Evolutionary conservation across 495 filamentous ascomycete genomes (phyloP).

Genomic region (Penicillium paxilli): DNA sequence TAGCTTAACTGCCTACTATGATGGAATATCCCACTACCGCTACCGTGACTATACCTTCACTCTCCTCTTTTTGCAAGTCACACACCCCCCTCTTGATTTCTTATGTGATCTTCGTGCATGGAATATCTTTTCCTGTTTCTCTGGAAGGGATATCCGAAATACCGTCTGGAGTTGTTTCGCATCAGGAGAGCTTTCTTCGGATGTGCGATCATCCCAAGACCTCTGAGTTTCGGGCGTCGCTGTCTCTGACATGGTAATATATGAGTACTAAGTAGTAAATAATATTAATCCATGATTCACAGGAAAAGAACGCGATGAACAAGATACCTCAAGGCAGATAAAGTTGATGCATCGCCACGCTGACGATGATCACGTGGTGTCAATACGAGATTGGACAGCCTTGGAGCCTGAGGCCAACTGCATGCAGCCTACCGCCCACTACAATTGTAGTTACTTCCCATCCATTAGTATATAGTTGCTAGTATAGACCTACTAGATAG

Average conservation of each 20-base stretch:
- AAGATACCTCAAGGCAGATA: background rate
- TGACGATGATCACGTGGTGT: slow-evolving; percentile 1
- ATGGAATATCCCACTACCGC: background rate
- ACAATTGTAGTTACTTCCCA: too few relatives aligned
- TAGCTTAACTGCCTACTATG: background rate
- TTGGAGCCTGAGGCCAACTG: too few relatives aligned
- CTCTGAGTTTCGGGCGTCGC: background rate
- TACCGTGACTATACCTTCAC: slow-evolving; percentile 31
- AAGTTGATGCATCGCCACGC: slow-evolving; percentile 8
- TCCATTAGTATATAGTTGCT: too few relatives aligned
- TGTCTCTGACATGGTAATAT: background rate
- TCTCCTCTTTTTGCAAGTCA: slow-evolving; percentile 31
- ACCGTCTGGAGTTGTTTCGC: slow-evolving; percentile 21
- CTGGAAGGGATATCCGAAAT: slow-evolving; percentile 14
- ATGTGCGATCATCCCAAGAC: background rate
- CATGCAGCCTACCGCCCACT: too few relatives aligned
- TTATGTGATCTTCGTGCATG: slow-evolving; percentile 27
- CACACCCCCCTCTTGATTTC: slow-evolving; percentile 33
- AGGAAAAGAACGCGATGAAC: too few relatives aligned
- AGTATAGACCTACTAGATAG: too few relatives aligned
- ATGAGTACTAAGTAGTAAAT: too few relatives aligned
- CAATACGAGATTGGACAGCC: slow-evolving; percentile 2
- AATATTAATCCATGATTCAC: too few relatives aligned
- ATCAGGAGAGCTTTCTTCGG: background rate
- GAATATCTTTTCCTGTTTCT: background rate